Percentiles rank a stretch among this genome's conserved stretches.
Evolutionary conservation across 768 basidiomycete genomes (phyloP).

Genomic region (Tulasnella sp.): DNA sequence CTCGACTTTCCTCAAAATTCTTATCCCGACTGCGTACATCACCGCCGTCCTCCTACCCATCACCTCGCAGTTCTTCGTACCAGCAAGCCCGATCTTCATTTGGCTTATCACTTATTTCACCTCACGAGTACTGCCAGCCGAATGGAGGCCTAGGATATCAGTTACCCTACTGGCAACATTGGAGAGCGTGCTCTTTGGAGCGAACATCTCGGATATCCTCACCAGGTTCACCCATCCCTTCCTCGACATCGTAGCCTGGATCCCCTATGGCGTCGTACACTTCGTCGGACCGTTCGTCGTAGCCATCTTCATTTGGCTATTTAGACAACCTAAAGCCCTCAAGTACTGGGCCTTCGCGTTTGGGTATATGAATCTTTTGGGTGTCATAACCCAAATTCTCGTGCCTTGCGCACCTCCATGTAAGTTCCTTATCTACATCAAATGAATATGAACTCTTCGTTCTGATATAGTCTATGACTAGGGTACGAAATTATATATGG

Average conservation of each 20-base stretch:
- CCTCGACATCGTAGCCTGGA: constrained; percentile 89
- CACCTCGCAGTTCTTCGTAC: constrained; percentile 84
- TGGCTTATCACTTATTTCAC: constrained; percentile 85
- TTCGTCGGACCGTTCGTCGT: constrained; percentile 83
- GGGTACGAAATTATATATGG: constrained; percentile 98
- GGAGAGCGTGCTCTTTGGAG: constrained; percentile 91
- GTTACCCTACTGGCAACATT: constrained; percentile 91
- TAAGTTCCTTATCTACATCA: constrained; percentile 27
- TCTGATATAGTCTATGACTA: constrained; percentile 29
- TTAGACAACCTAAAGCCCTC: constrained; percentile 70
- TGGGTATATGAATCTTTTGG: constrained; percentile 86
- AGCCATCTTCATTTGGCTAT: constrained; percentile 80
- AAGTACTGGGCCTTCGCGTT: constrained; percentile 81
- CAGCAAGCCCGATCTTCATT: constrained; percentile 76
- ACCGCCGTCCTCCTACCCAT: constrained; percentile 45
- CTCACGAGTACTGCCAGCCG: constrained; percentile 72
- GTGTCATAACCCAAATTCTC: constrained; percentile 79
- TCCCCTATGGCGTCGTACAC: constrained; percentile 94
- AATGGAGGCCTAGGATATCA: constrained; percentile 72
- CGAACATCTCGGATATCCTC: constrained; percentile 94
- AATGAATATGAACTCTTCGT: background rate
- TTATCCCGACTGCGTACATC: constrained; percentile 65
- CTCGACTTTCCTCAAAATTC: constrained; percentile 61
- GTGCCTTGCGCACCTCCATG: constrained; percentile 87
- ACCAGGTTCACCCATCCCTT: constrained; percentile 89